phyloP scores from a whole-genome alignment of 2,329 filamentous ascomycete genomes.

The Microsporum audouinii region DNA sequence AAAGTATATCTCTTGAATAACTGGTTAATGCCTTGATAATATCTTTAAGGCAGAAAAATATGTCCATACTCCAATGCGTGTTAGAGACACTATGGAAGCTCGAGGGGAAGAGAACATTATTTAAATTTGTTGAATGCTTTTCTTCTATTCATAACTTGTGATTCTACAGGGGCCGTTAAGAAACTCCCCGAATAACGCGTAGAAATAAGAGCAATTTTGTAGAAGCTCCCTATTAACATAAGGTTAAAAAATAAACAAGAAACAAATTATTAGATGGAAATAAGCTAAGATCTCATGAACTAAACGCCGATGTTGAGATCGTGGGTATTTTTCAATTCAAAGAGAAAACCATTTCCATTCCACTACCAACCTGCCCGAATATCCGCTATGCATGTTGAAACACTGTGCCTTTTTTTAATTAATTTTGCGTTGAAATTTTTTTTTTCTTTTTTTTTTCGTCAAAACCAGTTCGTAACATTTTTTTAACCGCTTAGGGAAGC shows the following conservation, averaged over 20 bases:
- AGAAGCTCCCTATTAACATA: neutral
- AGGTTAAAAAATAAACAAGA: slow-evolving; percentile 1
- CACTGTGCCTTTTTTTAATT: slow-evolving; percentile 8
- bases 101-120: neutral
- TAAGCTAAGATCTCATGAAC: slow-evolving; percentile 15
- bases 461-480: neutral
- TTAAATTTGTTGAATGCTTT: slow-evolving; percentile 1
- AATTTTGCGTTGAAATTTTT: slow-evolving; percentile 1
- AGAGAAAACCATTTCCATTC: slow-evolving; percentile 18
- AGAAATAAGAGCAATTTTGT: neutral
- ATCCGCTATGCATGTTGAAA: slow-evolving; percentile 17
- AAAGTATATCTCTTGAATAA: no score
- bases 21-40: no score
- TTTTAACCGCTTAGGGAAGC: neutral
- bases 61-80: neutral
- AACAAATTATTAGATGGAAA: slow-evolving; percentile 5
- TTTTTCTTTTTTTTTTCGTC: neutral
- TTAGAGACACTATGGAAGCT: neutral
- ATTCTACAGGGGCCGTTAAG: neutral
- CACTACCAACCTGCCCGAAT: slow-evolving; percentile 8
- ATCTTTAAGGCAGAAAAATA: no score
- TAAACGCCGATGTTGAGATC: slow-evolving; percentile 43
- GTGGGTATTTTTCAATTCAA: slow-evolving; percentile 28
- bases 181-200: neutral
- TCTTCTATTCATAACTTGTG: neutral